Percentiles rank a stretch among this genome's conserved stretches.
Conservation (phyloP, 2,329 filamentous ascomycete genomes). For the Aspergillus flavus region DNA sequence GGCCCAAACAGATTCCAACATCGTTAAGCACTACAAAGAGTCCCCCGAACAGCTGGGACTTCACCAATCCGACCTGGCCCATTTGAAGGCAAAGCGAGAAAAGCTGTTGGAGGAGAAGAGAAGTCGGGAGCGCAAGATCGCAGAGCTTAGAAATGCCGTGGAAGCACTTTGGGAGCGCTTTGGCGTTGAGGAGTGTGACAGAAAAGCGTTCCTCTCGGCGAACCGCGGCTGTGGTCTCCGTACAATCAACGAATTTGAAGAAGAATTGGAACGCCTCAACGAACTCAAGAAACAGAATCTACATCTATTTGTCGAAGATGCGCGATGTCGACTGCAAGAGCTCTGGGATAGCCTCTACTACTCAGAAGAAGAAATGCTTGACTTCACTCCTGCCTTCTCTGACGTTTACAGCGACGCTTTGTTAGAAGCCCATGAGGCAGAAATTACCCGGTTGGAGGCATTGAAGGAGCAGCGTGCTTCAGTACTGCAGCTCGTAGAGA, state of each 20-base stretch:
- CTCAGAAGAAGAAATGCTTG: slow-evolving; percentile 97
- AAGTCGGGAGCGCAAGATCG: slow-evolving; percentile 74
- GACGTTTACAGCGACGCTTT: slow-evolving; percentile 97
- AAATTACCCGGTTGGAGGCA: slow-evolving; percentile 78
- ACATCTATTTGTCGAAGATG: slow-evolving; percentile 94
- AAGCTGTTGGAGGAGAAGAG: slow-evolving; percentile 88
- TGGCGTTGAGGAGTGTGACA: slow-evolving; percentile 77
- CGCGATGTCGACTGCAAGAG: slow-evolving; percentile 85
- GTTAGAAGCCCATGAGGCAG: slow-evolving; percentile 89
- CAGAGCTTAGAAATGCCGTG: slow-evolving; percentile 75
- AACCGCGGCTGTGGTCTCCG: slow-evolving; percentile 90
- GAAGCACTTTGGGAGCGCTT: slow-evolving; percentile 88
- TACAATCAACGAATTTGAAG: slow-evolving; percentile 94
- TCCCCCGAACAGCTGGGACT: slow-evolving; percentile 91
- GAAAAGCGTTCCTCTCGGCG: slow-evolving; percentile 79
- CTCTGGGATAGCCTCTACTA: slow-evolving; percentile 94
- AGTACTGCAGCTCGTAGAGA: slow-evolving; percentile 78
- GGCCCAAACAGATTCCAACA: slow-evolving; percentile 82
- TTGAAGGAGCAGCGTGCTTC: slow-evolving; percentile 86
- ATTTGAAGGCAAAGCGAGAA: slow-evolving; percentile 74
- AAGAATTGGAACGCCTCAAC: slow-evolving; percentile 81
- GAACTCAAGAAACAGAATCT: slow-evolving; percentile 95
- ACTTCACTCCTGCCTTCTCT: slow-evolving; percentile 95
- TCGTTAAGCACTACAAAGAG: slow-evolving; percentile 87
- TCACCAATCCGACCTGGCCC: slow-evolving; percentile 79